Evolutionary conservation across 192 early-diverging fungal genomes (phyloP), one percentile per base, ranked within the genome.

Genomic region (Pilaira anomala): DNA sequence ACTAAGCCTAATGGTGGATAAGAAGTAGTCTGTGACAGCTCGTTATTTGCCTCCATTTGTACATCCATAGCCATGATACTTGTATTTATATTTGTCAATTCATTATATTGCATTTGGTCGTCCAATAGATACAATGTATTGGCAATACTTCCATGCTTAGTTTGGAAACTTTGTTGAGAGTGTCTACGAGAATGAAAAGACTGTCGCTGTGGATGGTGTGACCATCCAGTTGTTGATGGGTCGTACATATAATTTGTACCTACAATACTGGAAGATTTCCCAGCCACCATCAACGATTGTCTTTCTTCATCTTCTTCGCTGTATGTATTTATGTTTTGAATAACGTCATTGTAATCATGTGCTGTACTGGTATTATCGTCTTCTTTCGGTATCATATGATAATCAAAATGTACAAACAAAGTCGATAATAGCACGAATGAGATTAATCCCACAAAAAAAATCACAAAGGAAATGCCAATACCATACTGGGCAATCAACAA

Each of bases 1-100:
- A 54, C 69, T 9, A 71, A 44, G 7, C 69, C 74, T 40, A 71
- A 58, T 6, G 71, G 49, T 24, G 70, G 65, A 12, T 68, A 63
- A 22, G 29, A 54, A 53, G 30, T 55, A 26, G 28, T 8, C n/a
- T 55, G 29, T 55, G n/a, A 36, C 28, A 33, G 26, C 26, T 55
- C 2, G 19, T 58, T 54, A 48, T 48, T 60, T n/a, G 62, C 68
- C 29, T 70, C 68, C 22, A 50, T 33, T 48, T 65, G 68, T 11
- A 64, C 61, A 41, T 63, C 62, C 5, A 48, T 55, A 26, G 68
- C 62, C n/a, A 29, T 44, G 5, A 63, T 14, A 1, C 53, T 62
- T 19, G 61, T 69, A 1, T 60, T 33, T 44, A 53, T 54, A 16
- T 60, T 41, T 11, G 46, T 40, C 25, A 57, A 19, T n/a, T 29